Conservation (phyloP, 1,139 yeast genomes). For the Kodamaea fungicola region DNA sequence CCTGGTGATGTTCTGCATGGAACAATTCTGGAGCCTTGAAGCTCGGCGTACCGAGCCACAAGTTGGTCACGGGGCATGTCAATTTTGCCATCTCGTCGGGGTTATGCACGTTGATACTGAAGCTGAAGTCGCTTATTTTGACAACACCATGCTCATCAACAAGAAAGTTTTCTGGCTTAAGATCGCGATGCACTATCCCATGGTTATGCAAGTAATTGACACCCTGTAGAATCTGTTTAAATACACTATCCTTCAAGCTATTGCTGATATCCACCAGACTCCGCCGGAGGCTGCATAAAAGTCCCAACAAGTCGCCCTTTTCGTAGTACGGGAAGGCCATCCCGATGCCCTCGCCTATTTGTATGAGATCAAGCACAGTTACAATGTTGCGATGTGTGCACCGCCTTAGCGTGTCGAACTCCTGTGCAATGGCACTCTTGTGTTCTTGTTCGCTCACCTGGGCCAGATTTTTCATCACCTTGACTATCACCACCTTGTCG, state of each 20-base stretch:
- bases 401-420: conserved; percentile 25
- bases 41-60: conserved; percentile 48
- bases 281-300: conserved; percentile 35
- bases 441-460: conserved; percentile 12
- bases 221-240: conserved; percentile 46
- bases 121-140: conserved; percentile 53
- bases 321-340: conserved; percentile 41
- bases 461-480: conserved; percentile 25
- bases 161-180: conserved; percentile 54
- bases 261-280: conserved; percentile 25
- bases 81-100: conserved; percentile 14
- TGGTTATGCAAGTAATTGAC: conserved; percentile 43
- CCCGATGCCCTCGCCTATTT: conserved; percentile 15
- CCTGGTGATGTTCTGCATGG: conserved; percentile 17
- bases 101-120: conserved; percentile 30
- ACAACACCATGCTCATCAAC: conserved; percentile 44
- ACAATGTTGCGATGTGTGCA: conserved; percentile 31
- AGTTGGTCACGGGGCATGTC: conserved; percentile 19
- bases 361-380: conserved; percentile 24
- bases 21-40: conserved; percentile 57
- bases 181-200: conserved; percentile 48
- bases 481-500: conserved; percentile 23
- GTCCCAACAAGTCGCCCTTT: conserved; percentile 47
- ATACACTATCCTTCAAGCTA: conserved; percentile 42
- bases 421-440: conserved; percentile 22